These are phyloP conservation scores for Elongisporangium prolatum DNA, from an alignment of 352 stramenopile genomes.

Conservation along the genomic window DNA sequence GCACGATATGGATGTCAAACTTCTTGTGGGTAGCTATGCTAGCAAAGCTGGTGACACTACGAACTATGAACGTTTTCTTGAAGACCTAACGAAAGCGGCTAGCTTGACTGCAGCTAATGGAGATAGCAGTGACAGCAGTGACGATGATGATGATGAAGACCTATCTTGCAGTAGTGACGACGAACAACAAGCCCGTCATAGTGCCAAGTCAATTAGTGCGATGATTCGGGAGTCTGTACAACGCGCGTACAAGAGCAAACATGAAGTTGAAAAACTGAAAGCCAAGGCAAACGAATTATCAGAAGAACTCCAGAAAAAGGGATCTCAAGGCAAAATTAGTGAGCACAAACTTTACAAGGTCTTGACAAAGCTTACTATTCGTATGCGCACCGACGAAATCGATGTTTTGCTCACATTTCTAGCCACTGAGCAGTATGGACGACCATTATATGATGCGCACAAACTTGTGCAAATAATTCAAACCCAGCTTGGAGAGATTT, in stretches of 20 bases:
- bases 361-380: slow-evolving; percentile 34
- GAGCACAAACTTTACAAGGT: slow-evolving; percentile 63
- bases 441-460: slow-evolving; percentile 21
- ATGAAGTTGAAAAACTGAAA: slow-evolving; percentile 32
- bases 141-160: slow-evolving; percentile 24
- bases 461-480: slow-evolving; percentile 1
- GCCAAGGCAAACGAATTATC: slow-evolving; percentile 11
- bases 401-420: slow-evolving; percentile 39
- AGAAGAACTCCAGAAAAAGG: slow-evolving; percentile 14
- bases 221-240: slow-evolving; percentile 32
- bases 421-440: slow-evolving; percentile 19
- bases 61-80: slow-evolving; percentile 49
- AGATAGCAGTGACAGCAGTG: slow-evolving; percentile 16
- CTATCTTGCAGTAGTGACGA: slow-evolving; percentile 44
- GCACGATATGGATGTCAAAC: slow-evolving; percentile 50
- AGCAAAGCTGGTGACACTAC: slow-evolving; percentile 23
- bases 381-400: slow-evolving; percentile 45
- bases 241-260: slow-evolving; percentile 23
- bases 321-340: slow-evolving; percentile 26
- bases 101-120: neutral
- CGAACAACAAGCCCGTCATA: slow-evolving; percentile 17
- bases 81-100: slow-evolving; percentile 35
- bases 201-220: slow-evolving; percentile 20
- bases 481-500: neutral
- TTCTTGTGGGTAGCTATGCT: slow-evolving; percentile 30